These are phyloP conservation scores for Bisporella sp. DNA, from an alignment of 2,329 filamentous ascomycete species.

Conservation along the genomic window DNA sequence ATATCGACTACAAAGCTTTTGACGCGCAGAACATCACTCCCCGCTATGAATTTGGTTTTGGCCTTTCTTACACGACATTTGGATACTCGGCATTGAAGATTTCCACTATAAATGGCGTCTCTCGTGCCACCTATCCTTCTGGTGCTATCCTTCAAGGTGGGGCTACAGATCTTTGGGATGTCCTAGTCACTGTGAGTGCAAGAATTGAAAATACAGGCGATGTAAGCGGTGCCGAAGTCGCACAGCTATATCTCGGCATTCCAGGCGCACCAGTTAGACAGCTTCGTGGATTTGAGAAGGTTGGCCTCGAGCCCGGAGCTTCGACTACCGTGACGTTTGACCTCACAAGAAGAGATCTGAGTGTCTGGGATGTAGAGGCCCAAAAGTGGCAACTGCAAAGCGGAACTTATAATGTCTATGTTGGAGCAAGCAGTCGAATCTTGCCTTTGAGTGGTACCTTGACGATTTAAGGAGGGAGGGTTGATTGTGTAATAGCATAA, in stretches of 20 bases:
- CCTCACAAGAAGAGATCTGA: slow-evolving; percentile 54
- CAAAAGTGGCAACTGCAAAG: slow-evolving; percentile 49
- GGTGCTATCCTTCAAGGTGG: slow-evolving; percentile 45
- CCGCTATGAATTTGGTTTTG: slow-evolving; percentile 35
- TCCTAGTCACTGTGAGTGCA: slow-evolving; percentile 40
- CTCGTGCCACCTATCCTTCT: slow-evolving; percentile 34
- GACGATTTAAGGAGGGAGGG: no score
- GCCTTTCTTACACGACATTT: slow-evolving; percentile 50
- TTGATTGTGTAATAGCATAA: no score
- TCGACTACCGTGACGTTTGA: slow-evolving; percentile 40
- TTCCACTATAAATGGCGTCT: slow-evolving; percentile 32
- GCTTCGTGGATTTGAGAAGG: slow-evolving; percentile 57
- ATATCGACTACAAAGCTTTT: slow-evolving; percentile 47
- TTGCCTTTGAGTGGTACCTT: not conserved
- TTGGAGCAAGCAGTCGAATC: not conserved
- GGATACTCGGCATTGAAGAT: slow-evolving; percentile 34
- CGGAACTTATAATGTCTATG: slow-evolving; percentile 10
- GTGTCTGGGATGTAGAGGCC: slow-evolving; percentile 52
- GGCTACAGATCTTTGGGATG: slow-evolving; percentile 47
- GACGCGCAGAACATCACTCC: slow-evolving; percentile 30
- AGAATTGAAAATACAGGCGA: slow-evolving; percentile 46
- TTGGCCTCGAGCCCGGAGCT: slow-evolving; percentile 39
- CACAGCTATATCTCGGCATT: slow-evolving; percentile 26
- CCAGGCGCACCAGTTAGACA: slow-evolving; percentile 46
- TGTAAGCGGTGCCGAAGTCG: slow-evolving; percentile 25